Evolutionary conservation across 2,329 filamentous ascomycete species (phyloP).

Genomic region (Davidsoniella virescens): DNA sequence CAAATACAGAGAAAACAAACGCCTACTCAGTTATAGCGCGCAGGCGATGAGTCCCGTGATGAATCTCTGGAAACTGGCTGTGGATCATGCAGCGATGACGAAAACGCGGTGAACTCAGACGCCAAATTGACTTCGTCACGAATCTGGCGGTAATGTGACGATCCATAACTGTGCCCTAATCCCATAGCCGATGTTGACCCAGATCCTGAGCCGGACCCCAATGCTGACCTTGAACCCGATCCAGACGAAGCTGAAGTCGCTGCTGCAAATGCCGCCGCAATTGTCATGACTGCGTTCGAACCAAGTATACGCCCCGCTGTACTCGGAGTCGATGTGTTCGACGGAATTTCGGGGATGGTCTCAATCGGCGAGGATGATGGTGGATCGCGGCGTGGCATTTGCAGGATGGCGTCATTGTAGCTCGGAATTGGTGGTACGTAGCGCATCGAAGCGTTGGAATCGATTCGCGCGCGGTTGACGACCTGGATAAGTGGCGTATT

Average conservation of each 20-base stretch:
- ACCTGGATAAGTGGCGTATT: conserved; percentile 35
- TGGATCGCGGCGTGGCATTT: conserved; percentile 21
- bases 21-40: not conserved
- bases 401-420: conserved; percentile 58
- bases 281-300: not conserved
- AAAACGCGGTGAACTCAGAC: conserved; percentile 10
- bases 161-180: not conserved
- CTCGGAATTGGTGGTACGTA: conserved; percentile 56
- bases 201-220: not conserved
- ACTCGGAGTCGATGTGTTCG: not conserved
- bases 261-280: not conserved
- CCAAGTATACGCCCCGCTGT: not conserved
- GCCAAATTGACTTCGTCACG: not conserved
- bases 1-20: not conserved
- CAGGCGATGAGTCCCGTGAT: not conserved
- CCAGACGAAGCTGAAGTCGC: no score
- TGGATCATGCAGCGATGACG: not conserved
- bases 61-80: not conserved
- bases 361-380: conserved; percentile 1
- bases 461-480: conserved; percentile 33
- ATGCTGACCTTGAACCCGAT: not conserved
- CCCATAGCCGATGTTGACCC: no score
- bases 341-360: conserved; percentile 6
- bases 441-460: conserved; percentile 29
- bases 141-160: not conserved